These are phyloP conservation scores for Penicillium sp. DNA, from an alignment of 2,329 filamentous ascomycete genomes.

Conservation along the genomic window DNA sequence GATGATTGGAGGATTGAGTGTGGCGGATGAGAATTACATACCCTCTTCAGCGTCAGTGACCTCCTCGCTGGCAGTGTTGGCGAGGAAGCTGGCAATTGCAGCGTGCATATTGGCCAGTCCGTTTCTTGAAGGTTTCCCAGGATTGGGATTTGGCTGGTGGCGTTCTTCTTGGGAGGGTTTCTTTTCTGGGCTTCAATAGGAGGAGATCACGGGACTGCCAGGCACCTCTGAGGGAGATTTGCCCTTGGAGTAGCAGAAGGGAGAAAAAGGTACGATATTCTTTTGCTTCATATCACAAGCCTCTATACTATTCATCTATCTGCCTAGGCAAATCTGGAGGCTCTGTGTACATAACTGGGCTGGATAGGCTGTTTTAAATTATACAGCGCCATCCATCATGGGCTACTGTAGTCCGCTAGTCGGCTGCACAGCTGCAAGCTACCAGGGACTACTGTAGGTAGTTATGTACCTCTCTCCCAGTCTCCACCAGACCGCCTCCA, in stretches of 20 bases:
- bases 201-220: neutral
- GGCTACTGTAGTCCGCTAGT: too few relatives aligned
- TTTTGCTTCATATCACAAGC: too few relatives aligned
- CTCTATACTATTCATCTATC: too few relatives aligned
- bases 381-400: too few relatives aligned
- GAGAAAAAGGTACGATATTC: neutral
- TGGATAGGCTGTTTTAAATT: too few relatives aligned
- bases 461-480: too few relatives aligned
- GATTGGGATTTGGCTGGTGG: slow-evolving; percentile 2
- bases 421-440: too few relatives aligned
- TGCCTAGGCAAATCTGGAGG: too few relatives aligned
- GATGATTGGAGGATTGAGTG: neutral
- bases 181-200: neutral
- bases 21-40: slow-evolving; percentile 31
- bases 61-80: slow-evolving; percentile 45
- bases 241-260: neutral
- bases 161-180: neutral
- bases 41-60: slow-evolving; percentile 63
- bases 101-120: slow-evolving; percentile 1
- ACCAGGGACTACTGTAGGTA: too few relatives aligned
- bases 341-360: neutral
- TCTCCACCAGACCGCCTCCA: neutral
- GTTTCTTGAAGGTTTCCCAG: neutral
- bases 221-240: neutral
- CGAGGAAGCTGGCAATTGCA: slow-evolving; percentile 39